Base-by-base conservation (phyloP, 2,329 filamentous ascomycete genomes). In the Albophoma yamanashiensis region DNA sequence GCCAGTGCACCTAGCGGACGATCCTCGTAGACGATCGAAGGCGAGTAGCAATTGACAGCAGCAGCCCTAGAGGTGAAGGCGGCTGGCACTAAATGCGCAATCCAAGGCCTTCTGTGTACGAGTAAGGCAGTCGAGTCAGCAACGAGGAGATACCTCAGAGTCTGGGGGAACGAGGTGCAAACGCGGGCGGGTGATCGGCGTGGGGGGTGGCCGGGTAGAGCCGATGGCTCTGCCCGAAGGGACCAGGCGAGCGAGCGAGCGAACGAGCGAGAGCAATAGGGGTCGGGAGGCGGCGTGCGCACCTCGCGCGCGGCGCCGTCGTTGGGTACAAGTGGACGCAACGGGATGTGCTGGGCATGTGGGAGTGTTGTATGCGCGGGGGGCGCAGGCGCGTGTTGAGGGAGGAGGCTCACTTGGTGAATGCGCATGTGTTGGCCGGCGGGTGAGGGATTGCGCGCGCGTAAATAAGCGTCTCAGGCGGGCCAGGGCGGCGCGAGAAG, bases 191-290 rank as follows among this genome's bases (percentile, higher is more conserved):
- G 38, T 12, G 58, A 59, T 59, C 55, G 55, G 43, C 55, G 56
- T 56, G 56, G 59, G 56, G 50, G 47, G 56, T 25, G 59, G 58
- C 58, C 58, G 58, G 58, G 52, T 50, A 56, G 52, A 47, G 58
- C 58, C 58, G 58, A 56, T 59, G 52, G 39, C 58, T 56, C 52
- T 34, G 58, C 55, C 52, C 58, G 52, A 55, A 52, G n/a, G 39
- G 50, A 56, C 50, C 52, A 40, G n/a, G 31, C 39, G 17, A 59
- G 27, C 58, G 52, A 31, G 31, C 39, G 17, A 59, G 27, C 58
- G 9, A 22, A 36, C 36, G 55, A 31, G 45, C 55, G 39, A 53
- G 20, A 53, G 27, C 50, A 11, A n/a, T 7, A 22, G 20, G 9
- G 12, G 1, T 9, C 17, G 22, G 31, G 34, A 36, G 31, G 12